Conservation (phyloP, 768 basidiomycete genomes). For the Trametes elegans region DNA sequence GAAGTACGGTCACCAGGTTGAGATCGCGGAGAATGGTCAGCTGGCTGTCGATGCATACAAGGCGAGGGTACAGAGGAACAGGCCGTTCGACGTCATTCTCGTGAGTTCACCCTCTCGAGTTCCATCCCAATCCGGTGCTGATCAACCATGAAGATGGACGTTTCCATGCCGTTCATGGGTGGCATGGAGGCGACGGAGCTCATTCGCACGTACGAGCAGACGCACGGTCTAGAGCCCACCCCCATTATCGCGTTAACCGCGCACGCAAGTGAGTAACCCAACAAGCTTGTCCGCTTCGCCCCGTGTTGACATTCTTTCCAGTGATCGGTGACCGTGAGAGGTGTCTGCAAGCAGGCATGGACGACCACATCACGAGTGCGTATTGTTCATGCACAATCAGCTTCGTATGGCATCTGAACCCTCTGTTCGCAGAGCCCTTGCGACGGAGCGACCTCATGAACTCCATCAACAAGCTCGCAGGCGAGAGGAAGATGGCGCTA, state of each 20-base stretch:
- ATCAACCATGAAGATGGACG: conserved; percentile 86
- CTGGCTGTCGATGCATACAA: conserved; percentile 93
- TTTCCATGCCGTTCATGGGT: conserved; percentile 98
- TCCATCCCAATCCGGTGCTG: not conserved
- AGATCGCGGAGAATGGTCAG: conserved; percentile 97
- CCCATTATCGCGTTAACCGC: conserved; percentile 98
- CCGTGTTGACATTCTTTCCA: conserved; percentile 30
- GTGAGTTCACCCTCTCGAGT: conserved; percentile 44
- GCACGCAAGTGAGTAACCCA: conserved; percentile 77
- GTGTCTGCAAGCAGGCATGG: conserved; percentile 77
- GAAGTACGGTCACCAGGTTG: conserved; percentile 91
- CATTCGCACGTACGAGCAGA: conserved; percentile 81
- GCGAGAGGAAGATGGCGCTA: conserved; percentile 44
- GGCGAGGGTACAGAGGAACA: conserved; percentile 61
- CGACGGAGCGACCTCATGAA: conserved; percentile 78
- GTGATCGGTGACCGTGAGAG: conserved; percentile 88
- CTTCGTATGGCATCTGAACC: conserved; percentile 6
- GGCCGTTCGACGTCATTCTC: conserved; percentile 89
- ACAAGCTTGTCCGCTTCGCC: not conserved
- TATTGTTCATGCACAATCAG: conserved; percentile 7
- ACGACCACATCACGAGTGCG: conserved; percentile 82
- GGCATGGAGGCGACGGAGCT: conserved; percentile 97
- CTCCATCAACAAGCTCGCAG: conserved; percentile 76
- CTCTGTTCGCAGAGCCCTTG: conserved; percentile 59
- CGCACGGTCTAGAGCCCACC: conserved; percentile 64